Evolutionary conservation across 441 rosid genomes (phyloP).

Genomic region (Pelargonium citronellum): DNA sequence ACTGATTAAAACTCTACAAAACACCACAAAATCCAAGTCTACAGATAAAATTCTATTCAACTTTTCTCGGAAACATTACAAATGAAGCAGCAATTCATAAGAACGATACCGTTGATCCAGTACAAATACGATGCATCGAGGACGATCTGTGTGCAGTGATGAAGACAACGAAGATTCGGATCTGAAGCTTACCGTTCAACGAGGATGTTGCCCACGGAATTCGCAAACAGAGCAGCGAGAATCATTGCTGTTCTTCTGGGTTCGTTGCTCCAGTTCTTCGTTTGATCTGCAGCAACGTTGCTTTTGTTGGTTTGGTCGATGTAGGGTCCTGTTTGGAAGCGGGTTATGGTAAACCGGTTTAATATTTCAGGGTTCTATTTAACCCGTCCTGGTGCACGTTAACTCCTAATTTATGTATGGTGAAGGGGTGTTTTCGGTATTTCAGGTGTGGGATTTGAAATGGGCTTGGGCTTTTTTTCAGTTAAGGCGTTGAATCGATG

Average conservation of each 20-base stretch:
- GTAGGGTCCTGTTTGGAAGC: background rate
- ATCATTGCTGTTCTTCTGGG: constrained; percentile 37
- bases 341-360: background rate
- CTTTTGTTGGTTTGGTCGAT: background rate
- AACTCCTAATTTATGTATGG: too few species aligned
- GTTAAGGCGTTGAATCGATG: too few species aligned
- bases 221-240: constrained; percentile 75
- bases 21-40: too few species aligned
- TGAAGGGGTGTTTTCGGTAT: too few species aligned
- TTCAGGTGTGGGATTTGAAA: too few species aligned
- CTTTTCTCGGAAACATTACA: too few species aligned
- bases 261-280: background rate
- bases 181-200: constrained; percentile 56
- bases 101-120: constrained; percentile 6
- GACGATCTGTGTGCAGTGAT: background rate
- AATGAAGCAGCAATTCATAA: too few species aligned
- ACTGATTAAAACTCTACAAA: too few species aligned
- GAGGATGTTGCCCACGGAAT: constrained; percentile 77
- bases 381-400: too few species aligned
- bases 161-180: constrained; percentile 9
- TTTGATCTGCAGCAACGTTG: background rate
- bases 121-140: background rate
- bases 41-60: too few species aligned
- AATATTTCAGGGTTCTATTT: background rate
- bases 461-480: too few species aligned